Percentiles rank a stretch among this genome's conserved stretches.
These are phyloP conservation scores for Globisporangium cederbergense DNA, from an alignment of 352 stramenopile species.

Conservation along the genomic window DNA sequence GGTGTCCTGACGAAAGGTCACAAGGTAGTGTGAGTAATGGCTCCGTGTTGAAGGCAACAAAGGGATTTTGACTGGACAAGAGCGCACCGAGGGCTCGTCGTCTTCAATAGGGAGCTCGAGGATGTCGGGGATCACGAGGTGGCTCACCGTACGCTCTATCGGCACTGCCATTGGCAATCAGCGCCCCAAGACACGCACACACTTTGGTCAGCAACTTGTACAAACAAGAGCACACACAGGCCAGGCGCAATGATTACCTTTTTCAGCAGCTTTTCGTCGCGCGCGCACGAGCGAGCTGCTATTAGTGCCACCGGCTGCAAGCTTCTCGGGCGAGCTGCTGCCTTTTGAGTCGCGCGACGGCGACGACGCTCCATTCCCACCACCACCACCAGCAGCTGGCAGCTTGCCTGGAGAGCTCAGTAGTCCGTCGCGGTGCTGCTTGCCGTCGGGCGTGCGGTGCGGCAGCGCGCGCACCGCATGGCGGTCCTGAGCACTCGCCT, in stretches of 20 bases:
- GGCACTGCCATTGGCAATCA: neutral
- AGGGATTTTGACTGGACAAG: no score
- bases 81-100: constrained; percentile 4
- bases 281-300: neutral
- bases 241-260: neutral
- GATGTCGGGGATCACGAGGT: constrained; percentile 8
- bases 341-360: neutral
- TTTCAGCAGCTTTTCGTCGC: neutral
- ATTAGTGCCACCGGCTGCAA: neutral
- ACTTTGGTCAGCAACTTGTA: neutral
- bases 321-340: constrained; percentile 13
- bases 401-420: constrained; percentile 3
- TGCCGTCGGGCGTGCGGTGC: constrained; percentile 23
- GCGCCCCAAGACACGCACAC: neutral
- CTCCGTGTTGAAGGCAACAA: no score
- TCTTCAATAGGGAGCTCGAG: constrained; percentile 11
- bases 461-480: constrained; percentile 48
- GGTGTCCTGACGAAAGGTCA: constrained; percentile 22
- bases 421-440: neutral
- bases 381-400: neutral
- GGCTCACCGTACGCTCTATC: neutral
- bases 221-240: neutral
- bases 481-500: constrained; percentile 32
- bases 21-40: no score
- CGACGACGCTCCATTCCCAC: neutral